phyloP scores from a whole-genome alignment of 495 filamentous ascomycete species.

The Neurospora cerealis region DNA sequence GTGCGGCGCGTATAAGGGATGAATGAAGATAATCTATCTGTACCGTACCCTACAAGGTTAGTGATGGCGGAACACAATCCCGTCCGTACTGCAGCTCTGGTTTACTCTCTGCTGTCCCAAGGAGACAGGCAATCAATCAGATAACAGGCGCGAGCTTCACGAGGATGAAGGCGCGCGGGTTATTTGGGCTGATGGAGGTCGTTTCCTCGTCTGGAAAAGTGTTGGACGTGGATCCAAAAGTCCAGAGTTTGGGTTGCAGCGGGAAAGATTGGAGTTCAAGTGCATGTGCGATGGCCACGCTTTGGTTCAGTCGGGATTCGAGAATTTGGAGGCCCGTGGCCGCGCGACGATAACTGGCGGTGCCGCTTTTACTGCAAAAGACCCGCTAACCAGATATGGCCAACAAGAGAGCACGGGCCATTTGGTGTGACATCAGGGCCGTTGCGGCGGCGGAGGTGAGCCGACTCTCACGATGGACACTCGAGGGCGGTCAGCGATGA shows the following conservation, averaged over 20 bases:
- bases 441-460: too few relatives aligned
- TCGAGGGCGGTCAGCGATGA: neutral
- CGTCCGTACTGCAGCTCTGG: neutral
- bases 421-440: constrained; percentile 8
- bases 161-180: neutral
- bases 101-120: neutral
- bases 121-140: neutral
- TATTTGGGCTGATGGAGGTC: neutral
- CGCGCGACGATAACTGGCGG: neutral
- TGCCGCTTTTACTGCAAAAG: neutral
- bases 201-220: neutral
- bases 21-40: neutral
- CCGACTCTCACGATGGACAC: neutral
- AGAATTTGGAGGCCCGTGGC: neutral
- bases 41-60: neutral
- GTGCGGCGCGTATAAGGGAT: neutral
- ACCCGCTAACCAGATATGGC: neutral
- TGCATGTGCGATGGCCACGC: neutral
- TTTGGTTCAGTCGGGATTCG: neutral
- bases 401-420: constrained; percentile 5
- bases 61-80: neutral
- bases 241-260: neutral
- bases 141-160: neutral
- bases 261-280: neutral
- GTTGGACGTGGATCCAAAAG: neutral